Conservation (phyloP, 371 early-diverging fungal genomes). For the Phascolomyces articulosus region DNA sequence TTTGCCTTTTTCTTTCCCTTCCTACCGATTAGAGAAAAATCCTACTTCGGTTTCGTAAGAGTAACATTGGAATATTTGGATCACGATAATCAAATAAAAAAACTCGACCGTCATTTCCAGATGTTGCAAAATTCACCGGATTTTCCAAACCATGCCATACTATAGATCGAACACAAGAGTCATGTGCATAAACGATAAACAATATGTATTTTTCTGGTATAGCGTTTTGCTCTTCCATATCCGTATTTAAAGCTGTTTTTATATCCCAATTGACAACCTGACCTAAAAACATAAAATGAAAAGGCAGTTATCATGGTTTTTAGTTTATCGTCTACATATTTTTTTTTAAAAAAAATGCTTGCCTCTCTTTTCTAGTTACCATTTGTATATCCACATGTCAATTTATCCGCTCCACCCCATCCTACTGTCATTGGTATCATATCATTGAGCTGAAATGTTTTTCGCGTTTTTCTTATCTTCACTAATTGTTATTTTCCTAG, state of each 20-base stretch:
- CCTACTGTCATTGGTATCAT: conserved; percentile 14
- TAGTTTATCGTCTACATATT: background rate
- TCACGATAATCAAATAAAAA: conserved; percentile 15
- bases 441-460: conserved; percentile 15
- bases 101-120: conserved; percentile 15
- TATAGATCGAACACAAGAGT: conserved; percentile 17
- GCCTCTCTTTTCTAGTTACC: conserved; percentile 19
- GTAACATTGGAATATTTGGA: conserved; percentile 8
- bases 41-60: conserved; percentile 21
- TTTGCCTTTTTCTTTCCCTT: background rate
- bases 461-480: conserved; percentile 18
- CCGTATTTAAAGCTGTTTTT: conserved; percentile 15
- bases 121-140: conserved; percentile 14
- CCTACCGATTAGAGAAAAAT: background rate
- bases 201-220: background rate
- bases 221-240: background rate
- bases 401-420: conserved; percentile 27
- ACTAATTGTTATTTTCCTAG: conserved; percentile 19
- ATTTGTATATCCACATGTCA: conserved; percentile 32
- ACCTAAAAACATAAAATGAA: conserved; percentile 16
- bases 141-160: conserved; percentile 19
- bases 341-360: no score
- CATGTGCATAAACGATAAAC: background rate
- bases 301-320: background rate
- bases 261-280: conserved; percentile 30